Percentiles rank a stretch among this genome's conserved stretches.
phyloP scores from a whole-genome alignment of 345 rosid genomes.

The Rhizophora apiculata region DNA sequence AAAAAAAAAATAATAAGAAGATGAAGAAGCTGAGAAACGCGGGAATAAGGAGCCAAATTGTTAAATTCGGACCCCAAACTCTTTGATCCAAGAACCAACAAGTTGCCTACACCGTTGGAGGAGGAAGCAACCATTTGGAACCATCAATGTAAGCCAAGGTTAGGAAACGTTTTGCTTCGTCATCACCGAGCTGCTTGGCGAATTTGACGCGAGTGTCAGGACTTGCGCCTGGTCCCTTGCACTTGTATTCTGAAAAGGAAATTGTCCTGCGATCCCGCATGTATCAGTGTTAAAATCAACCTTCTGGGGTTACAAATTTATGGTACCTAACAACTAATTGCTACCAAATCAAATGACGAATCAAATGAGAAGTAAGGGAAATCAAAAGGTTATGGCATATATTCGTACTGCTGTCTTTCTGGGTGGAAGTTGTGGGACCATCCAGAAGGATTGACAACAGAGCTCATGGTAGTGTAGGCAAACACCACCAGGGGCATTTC shows the following conservation, averaged over 20 bases:
- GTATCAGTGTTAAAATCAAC: too few relatives aligned
- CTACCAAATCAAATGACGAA: too few relatives aligned
- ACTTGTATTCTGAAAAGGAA: conserved; percentile 3
- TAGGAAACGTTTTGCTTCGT: conserved; percentile 34
- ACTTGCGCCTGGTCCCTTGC: background rate
- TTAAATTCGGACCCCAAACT: background rate
- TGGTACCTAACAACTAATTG: too few relatives aligned
- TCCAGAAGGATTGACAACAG: conserved; percentile 37
- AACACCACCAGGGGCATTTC: conserved; percentile 33
- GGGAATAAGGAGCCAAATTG: too few relatives aligned
- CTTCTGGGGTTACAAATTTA: too few relatives aligned
- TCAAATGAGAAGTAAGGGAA: too few relatives aligned
- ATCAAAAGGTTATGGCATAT: too few relatives aligned
- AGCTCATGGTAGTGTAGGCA: conserved; percentile 23
- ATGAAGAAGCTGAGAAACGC: too few relatives aligned
- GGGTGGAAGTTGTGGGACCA: conserved; percentile 5
- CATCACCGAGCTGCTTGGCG: conserved; percentile 32
- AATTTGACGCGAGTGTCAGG: conserved; percentile 25
- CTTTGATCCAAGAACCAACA: background rate
- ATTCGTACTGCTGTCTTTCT: background rate
- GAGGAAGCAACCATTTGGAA: conserved; percentile 66
- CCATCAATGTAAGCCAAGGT: conserved; percentile 44
- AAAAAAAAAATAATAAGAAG: too few relatives aligned
- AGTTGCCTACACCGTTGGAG: conserved; percentile 32
- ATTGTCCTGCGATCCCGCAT: background rate